These are phyloP conservation scores for Capillidium rhysosporum DNA, from an alignment of 371 early-diverging fungal species.

Conservation along the genomic window DNA sequence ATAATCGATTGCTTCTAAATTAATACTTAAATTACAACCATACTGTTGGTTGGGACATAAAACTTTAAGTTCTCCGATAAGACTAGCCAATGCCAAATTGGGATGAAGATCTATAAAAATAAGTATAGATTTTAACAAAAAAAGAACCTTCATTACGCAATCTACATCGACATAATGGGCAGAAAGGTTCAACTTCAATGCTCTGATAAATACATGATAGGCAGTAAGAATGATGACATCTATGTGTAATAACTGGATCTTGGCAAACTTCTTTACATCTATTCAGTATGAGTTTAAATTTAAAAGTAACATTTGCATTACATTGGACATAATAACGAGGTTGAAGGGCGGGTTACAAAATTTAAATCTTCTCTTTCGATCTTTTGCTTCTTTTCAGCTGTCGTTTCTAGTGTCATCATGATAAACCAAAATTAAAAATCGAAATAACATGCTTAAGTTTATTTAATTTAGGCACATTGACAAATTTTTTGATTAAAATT, in stretches of 20 bases:
- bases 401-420: too few species aligned
- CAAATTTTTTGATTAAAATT: too few species aligned
- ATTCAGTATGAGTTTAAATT: neutral
- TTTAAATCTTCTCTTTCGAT: neutral
- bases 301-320: neutral
- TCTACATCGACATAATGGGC: constrained; percentile 30
- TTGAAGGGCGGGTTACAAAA: neutral
- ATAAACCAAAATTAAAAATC: too few species aligned
- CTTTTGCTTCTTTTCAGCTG: too few species aligned
- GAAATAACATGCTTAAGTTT: too few species aligned
- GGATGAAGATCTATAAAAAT: constrained; percentile 25
- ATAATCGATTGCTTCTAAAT: constrained; percentile 18
- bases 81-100: constrained; percentile 27
- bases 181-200: constrained; percentile 24
- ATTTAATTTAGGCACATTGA: too few species aligned
- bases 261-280: constrained; percentile 27
- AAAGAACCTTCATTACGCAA: constrained; percentile 18
- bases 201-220: constrained; percentile 21
- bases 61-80: constrained; percentile 27
- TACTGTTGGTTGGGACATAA: constrained; percentile 22
- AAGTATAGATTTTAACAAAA: neutral
- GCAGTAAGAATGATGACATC: constrained; percentile 39
- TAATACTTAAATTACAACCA: constrained; percentile 22
- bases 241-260: constrained; percentile 29
- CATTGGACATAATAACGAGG: neutral